Evolutionary conservation across 108 stramenopile genomes (phyloP).

Genomic region (Stephanodiscus minutulus): DNA sequence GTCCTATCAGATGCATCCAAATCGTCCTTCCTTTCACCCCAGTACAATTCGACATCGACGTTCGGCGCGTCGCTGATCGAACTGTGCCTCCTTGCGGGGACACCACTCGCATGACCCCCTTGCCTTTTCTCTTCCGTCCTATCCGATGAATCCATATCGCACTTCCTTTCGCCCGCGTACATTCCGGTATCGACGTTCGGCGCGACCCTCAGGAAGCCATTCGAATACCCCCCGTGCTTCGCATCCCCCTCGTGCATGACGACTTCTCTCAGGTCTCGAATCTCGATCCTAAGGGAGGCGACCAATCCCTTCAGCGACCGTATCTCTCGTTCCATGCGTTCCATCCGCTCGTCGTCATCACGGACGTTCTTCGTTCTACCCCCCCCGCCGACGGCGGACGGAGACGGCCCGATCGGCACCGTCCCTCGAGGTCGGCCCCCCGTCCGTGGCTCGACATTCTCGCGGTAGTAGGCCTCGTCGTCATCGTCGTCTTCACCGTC

Average conservation of each 20-base stretch:
- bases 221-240: no score
- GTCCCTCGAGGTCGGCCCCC: neutral
- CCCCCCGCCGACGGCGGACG: neutral
- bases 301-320: constrained; percentile 6
- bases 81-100: no score
- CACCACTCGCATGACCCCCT: neutral
- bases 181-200: no score
- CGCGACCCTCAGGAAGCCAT: no score
- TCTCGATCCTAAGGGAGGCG: neutral
- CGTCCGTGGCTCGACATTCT: neutral
- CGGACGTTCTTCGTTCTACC: neutral
- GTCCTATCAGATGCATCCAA: neutral
- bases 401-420: no score
- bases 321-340: constrained; percentile 25
- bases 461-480: neutral
- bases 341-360: constrained; percentile 2
- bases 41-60: constrained; percentile 33
- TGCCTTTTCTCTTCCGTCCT: constrained; percentile 2
- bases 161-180: neutral
- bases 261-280: neutral
- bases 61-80: constrained; percentile 21
- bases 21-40: constrained; percentile 11
- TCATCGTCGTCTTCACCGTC: neutral
- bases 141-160: neutral
- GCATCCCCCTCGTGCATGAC: neutral